Percentiles rank a stretch among this genome's conserved stretches.
Evolutionary conservation across 1,284 basidiomycete genomes (phyloP).

Genomic region (Gomphus sp.): DNA sequence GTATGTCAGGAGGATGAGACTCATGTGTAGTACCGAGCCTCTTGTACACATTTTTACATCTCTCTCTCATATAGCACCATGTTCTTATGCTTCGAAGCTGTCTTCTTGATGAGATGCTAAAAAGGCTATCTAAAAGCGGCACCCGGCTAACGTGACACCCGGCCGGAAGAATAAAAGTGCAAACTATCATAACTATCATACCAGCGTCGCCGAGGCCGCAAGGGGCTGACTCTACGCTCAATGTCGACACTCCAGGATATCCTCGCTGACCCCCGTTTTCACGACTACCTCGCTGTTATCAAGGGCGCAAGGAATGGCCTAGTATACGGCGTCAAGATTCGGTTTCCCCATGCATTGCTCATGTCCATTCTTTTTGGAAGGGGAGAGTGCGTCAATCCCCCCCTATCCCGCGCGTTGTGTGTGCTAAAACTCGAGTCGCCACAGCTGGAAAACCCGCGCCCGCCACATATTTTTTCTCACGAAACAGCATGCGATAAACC

Average conservation of each 20-base stretch:
- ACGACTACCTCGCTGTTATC: conserved; percentile 85
- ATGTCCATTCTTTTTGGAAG: conserved; percentile 96
- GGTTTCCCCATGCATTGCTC: conserved; percentile 96
- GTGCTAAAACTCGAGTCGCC: not conserved
- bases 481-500: conserved; percentile 78
- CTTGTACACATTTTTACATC: too few species aligned
- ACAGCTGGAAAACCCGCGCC: conserved; percentile 61
- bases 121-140: too few species aligned
- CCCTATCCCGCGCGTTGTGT: conserved; percentile 8
- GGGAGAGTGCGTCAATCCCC: conserved; percentile 56
- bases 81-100: too few species aligned
- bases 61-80: too few species aligned
- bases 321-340: conserved; percentile 87
- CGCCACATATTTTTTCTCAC: conserved; percentile 80
- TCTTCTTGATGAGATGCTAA: too few species aligned
- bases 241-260: conserved; percentile 33
- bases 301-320: conserved; percentile 95
- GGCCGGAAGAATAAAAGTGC: too few species aligned
- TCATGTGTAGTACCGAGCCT: too few species aligned
- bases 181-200: too few species aligned
- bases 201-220: too few species aligned
- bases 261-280: conserved; percentile 65
- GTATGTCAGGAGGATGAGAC: not conserved
- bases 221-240: too few species aligned
- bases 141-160: too few species aligned